Evolutionary conservation across 768 basidiomycete species (phyloP).

Genomic region (Leccinum arenicola): DNA sequence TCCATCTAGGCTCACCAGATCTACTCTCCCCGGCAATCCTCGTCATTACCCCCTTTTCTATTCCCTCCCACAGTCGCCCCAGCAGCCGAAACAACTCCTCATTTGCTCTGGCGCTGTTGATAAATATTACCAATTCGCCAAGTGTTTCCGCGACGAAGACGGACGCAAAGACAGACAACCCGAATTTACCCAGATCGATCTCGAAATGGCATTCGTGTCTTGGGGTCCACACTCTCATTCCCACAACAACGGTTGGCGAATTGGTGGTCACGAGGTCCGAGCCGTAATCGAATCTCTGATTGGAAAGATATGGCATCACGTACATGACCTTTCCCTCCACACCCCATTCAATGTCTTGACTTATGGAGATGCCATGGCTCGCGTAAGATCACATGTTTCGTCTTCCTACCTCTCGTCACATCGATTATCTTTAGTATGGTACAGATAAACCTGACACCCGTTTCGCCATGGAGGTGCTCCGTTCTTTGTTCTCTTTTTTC

Average conservation of each 20-base stretch:
- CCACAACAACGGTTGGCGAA: constrained; percentile 59
- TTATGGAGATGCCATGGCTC: constrained; percentile 87
- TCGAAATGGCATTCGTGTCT: constrained; percentile 94
- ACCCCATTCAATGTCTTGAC: constrained; percentile 77
- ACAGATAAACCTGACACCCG: constrained; percentile 94
- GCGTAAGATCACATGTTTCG: constrained; percentile 45
- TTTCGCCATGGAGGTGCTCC: constrained; percentile 79
- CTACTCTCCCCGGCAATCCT: constrained; percentile 27
- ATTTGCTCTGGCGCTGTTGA: constrained; percentile 89
- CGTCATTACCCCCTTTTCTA: constrained; percentile 56
- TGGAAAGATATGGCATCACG: constrained; percentile 68
- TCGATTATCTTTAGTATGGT: constrained; percentile 62
- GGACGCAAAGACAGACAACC: constrained; percentile 94
- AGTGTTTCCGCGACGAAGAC: constrained; percentile 95
- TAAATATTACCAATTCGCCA: constrained; percentile 89
- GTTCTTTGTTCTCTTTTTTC: constrained; percentile 1
- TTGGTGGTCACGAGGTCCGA: constrained; percentile 83
- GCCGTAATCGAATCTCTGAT: constrained; percentile 75
- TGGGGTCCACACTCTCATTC: constrained; percentile 50
- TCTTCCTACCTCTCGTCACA: constrained; percentile 13
- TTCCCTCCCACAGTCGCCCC: constrained; percentile 91
- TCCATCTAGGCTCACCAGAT: constrained; percentile 57
- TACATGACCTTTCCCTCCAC: constrained; percentile 62
- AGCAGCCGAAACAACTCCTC: constrained; percentile 92
- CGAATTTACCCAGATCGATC: constrained; percentile 95